phyloP scores from a whole-genome alignment of 176 grass and related monocot genomes.

The Rhynchospora breviuscula region DNA sequence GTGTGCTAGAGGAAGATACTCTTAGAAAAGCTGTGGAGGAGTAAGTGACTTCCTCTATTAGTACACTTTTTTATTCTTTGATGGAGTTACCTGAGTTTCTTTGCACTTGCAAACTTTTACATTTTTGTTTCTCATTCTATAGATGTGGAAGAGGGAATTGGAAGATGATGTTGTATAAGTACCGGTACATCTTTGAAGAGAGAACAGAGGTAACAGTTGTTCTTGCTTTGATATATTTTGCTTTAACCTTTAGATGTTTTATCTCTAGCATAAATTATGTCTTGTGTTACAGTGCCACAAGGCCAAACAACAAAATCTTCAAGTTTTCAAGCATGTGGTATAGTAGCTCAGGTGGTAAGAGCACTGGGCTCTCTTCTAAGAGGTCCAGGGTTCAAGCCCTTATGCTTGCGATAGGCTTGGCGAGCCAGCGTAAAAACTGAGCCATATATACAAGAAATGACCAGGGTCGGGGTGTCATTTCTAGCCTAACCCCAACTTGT shows the following conservation, averaged over 20 bases:
- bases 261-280: neutral
- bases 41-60: constrained; percentile 19
- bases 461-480: too few relatives aligned
- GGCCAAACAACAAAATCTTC: neutral
- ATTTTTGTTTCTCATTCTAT: neutral
- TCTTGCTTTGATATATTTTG: neutral
- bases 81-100: neutral
- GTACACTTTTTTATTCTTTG: neutral
- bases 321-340: neutral
- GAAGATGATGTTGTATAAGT: constrained; percentile 23
- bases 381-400: too few relatives aligned
- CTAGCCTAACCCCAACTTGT: too few relatives aligned
- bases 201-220: constrained; percentile 34
- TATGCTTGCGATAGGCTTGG: too few relatives aligned
- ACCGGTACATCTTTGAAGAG: constrained; percentile 19
- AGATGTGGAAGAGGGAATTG: constrained; percentile 38
- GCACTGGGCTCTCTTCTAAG: too few relatives aligned
- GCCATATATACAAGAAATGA: too few relatives aligned
- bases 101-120: neutral
- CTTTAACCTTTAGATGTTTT: neutral
- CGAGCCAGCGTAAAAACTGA: too few relatives aligned
- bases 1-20: constrained; percentile 30
- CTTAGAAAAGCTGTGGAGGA: constrained; percentile 25
- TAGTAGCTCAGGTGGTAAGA: too few relatives aligned
- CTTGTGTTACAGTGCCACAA: neutral